Base-by-base conservation (phyloP, 2,329 filamentous ascomycete genomes). In the Nothopassalora personata region DNA sequence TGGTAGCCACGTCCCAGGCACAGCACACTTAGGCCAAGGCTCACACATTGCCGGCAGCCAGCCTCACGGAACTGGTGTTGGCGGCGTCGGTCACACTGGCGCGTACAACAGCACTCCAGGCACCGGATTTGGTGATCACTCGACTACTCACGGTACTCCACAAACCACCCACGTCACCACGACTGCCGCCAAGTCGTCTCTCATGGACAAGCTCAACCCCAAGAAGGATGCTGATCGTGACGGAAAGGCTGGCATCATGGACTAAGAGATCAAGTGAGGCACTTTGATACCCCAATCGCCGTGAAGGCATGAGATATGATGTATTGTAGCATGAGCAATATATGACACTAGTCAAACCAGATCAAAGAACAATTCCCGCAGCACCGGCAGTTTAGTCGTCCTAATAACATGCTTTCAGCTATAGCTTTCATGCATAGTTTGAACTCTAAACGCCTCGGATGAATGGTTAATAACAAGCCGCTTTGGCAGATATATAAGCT, bases 161-260 rank as follows among this genome's bases (percentile, higher is more conserved):
- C 31, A 34, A n/a, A 43, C 13, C 28, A 49, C 51, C 18, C 33
- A 33, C 7, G 34, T 28, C 6, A 53, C 33, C 18, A 45, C 33
- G n/a, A 53, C 51, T 13, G 27, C 27, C 3, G 27, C 6, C 51
- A 83, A 83, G 72, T 75, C 81, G 1, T 72, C 74, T 15, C 61
- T 85, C 60, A 68, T 81, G 71, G 76, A 83, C 58, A 80, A 79
- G 68, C 60, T 85, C 39, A 84, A 85, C 72, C 82, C 83, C 1
- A 77, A 72, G 71, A 76, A 73, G 45, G 81, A 85, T 66, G 62
- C 81, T 30, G 75, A 83, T 63, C 74, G 78, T 43, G 82, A 85
- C 70, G 82, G 83, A 59, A 82, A 83, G 75, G 71, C 73, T 30
- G 82, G 81, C 2, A 65, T 84, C 63, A 80, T 83, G 78, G 71